A percentile compares a stretch with the other conserved stretches of the same genome.
Conservation (phyloP, 306 rosid species). For the Dryas alaskensis region DNA sequence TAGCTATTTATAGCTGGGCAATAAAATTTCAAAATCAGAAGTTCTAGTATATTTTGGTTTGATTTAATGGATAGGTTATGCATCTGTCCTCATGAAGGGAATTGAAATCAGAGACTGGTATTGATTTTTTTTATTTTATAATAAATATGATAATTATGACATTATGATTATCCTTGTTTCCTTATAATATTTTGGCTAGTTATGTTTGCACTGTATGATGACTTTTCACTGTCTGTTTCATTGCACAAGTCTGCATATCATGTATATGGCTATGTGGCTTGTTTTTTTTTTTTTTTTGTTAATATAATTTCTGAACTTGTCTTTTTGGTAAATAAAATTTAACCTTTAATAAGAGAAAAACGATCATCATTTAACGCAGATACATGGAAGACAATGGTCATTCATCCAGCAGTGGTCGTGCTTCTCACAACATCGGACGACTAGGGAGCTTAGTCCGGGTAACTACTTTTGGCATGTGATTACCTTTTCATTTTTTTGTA, state of each 20-base stretch:
- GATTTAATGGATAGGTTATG: not conserved
- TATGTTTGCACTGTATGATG: not conserved
- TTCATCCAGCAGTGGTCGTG: slow-evolving; percentile 72
- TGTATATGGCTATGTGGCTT: not conserved
- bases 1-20: not conserved
- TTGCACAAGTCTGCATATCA: not conserved
- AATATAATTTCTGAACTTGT: not conserved
- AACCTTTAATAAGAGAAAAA: slow-evolving; percentile 5
- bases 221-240: not conserved
- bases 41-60: slow-evolving; percentile 2
- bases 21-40: not conserved
- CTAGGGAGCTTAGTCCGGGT: slow-evolving; percentile 83
- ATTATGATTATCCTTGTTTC: not conserved
- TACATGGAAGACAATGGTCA: slow-evolving; percentile 82
- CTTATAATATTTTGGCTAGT: not conserved
- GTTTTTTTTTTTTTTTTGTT: not conserved
- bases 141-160: not conserved
- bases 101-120: not conserved
- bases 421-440: slow-evolving; percentile 76
- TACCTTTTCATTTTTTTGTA: not conserved
- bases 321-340: not conserved
- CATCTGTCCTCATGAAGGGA: not conserved
- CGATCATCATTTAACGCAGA: slow-evolving; percentile 38
- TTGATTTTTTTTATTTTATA: not conserved
- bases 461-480: slow-evolving; percentile 17